Evolutionary conservation across 768 basidiomycete species (phyloP).

Genomic region (Mrakia hoshinonis): DNA sequence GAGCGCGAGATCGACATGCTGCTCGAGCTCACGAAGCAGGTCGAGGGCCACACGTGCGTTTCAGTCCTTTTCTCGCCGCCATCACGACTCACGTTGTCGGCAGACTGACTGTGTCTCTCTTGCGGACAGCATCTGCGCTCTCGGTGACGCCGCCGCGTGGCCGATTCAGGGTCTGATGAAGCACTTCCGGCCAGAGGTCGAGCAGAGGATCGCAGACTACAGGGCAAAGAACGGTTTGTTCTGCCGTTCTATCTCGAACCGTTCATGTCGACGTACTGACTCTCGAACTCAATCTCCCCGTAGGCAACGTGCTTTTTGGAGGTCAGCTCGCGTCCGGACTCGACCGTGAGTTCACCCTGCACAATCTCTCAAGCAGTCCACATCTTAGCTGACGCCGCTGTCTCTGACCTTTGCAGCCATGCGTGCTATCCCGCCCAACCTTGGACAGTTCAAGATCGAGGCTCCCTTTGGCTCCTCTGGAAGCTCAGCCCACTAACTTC

Average conservation of each 20-base stretch:
- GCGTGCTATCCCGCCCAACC: conserved; percentile 10
- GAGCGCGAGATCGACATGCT: conserved; percentile 96
- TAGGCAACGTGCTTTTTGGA: conserved; percentile 26
- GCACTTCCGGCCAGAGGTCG: conserved; percentile 89
- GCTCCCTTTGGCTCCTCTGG: background rate
- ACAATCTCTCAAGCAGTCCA: no score
- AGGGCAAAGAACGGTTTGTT: conserved; percentile 20
- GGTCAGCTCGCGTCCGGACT: conserved; percentile 22
- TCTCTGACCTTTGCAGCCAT: no score
- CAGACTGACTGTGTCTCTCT: no score
- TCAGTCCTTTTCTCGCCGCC: background rate
- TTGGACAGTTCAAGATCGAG: conserved; percentile 22
- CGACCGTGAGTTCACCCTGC: background rate
- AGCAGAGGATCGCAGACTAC: conserved; percentile 56
- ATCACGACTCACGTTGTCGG: no score
- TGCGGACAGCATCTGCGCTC: conserved; percentile 73
- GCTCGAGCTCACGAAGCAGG: conserved; percentile 65
- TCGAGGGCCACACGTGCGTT: conserved; percentile 71
- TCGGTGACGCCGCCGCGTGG: conserved; percentile 97
- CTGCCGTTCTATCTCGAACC: background rate
- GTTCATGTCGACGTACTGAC: background rate
- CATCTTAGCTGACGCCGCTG: no score
- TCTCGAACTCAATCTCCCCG: background rate
- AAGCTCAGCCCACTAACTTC: background rate
- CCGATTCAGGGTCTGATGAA: conserved; percentile 96